A percentile compares a stretch with the other conserved stretches of the same genome.
These are phyloP conservation scores for Gossypium gossypioides DNA, from an alignment of 441 rosid genomes.

Conservation along the genomic window DNA sequence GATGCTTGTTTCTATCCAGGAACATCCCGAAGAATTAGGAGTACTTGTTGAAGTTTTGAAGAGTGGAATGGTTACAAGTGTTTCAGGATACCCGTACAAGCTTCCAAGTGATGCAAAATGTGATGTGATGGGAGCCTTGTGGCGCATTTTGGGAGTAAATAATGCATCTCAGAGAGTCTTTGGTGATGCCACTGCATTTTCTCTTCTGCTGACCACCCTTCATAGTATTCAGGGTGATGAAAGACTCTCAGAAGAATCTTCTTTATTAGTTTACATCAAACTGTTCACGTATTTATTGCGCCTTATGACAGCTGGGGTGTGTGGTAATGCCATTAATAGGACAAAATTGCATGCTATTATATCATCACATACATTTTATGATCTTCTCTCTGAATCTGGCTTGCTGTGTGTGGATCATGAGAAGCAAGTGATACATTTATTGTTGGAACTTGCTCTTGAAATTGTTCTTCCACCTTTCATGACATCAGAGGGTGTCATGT, in stretches of 20 bases:
- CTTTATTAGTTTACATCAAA: conserved; percentile 48
- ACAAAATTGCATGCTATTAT: conserved; percentile 70
- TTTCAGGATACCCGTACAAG: conserved; percentile 77
- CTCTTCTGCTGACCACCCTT: conserved; percentile 91
- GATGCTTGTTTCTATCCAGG: conserved; percentile 31
- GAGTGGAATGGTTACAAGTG: conserved; percentile 96
- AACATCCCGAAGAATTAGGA: conserved; percentile 86
- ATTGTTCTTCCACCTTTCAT: conserved; percentile 84
- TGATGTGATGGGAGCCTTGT: conserved; percentile 93
- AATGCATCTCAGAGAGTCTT: conserved; percentile 81
- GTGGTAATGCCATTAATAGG: conserved; percentile 76
- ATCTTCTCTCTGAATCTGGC: conserved; percentile 89
- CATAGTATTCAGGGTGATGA: conserved; percentile 78
- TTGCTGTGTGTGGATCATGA: conserved; percentile 88
- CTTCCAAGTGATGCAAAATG: conserved; percentile 91
- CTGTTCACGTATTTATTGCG: conserved; percentile 82
- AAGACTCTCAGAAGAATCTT: conserved; percentile 49
- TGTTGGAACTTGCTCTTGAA: conserved; percentile 95
- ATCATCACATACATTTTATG: conserved; percentile 84
- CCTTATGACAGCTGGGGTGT: conserved; percentile 84
- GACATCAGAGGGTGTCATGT: conserved; percentile 40
- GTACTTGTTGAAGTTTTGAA: conserved; percentile 90
- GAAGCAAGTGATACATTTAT: conserved; percentile 87
- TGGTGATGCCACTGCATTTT: conserved; percentile 97
- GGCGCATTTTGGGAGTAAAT: conserved; percentile 92